Conservation (phyloP, 768 basidiomycete species). For the Dioszegia aurantiaca region DNA sequence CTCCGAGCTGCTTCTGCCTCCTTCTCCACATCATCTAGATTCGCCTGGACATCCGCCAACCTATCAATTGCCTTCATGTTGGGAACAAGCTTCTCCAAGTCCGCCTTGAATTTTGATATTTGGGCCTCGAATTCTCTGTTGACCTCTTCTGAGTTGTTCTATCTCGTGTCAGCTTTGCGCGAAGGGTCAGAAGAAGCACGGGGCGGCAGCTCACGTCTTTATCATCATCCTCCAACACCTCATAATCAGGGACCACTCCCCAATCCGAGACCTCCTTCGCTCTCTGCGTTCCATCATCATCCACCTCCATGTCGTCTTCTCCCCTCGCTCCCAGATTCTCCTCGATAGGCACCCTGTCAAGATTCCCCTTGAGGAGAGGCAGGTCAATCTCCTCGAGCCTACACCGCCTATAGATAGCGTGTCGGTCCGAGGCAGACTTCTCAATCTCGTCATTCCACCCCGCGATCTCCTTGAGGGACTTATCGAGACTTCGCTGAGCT, state of each 20-base stretch:
- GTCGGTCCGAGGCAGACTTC: conserved; percentile 77
- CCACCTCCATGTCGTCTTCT: conserved; percentile 88
- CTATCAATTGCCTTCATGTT: conserved; percentile 95
- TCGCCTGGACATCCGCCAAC: conserved; percentile 63
- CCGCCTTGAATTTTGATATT: conserved; percentile 63
- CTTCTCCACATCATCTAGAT: conserved; percentile 80
- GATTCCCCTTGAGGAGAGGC: conserved; percentile 69
- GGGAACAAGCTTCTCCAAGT: conserved; percentile 84
- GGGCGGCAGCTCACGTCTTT: conserved; percentile 64
- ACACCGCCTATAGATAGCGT: conserved; percentile 83
- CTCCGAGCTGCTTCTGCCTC: conserved; percentile 90
- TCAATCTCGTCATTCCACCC: conserved; percentile 89
- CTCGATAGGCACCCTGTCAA: conserved; percentile 89
- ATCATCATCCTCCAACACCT: conserved; percentile 88
- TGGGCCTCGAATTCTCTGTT: conserved; percentile 57
- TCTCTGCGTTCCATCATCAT: conserved; percentile 74
- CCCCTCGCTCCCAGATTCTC: conserved; percentile 64
- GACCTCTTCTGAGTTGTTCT: conserved; percentile 33
- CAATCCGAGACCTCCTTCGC: conserved; percentile 72
- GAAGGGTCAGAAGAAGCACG: conserved; percentile 8
- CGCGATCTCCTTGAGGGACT: conserved; percentile 85
- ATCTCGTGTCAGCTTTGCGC: not conserved
- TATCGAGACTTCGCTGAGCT: conserved; percentile 74
- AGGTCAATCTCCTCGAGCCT: conserved; percentile 86
- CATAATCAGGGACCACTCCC: conserved; percentile 89